Base-by-base conservation (phyloP, 148 eudicot species). In the Diospyros kaki region DNA sequence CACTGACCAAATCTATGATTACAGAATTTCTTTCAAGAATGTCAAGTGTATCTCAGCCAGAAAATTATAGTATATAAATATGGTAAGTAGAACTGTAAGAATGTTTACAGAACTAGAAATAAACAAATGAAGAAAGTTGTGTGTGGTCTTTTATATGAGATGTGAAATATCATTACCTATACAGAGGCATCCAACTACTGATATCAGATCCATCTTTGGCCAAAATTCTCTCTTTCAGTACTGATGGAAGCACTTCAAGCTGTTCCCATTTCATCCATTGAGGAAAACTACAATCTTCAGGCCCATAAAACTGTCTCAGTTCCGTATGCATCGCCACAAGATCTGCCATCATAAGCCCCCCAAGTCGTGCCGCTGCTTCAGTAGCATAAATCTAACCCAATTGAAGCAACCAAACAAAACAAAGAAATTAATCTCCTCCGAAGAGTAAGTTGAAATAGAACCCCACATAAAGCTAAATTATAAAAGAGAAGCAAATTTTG, bases 311-410 rank as follows among this genome's bases (percentile, higher is more conserved):
- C 67, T 92, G 93, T 77, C 81, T 85, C 69, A 82, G 86, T 75
- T 94, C 97, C 78, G 61, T 86, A 81, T 92, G 90, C 97, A 90
- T 84, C 14, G 81, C 68, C 71, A 94, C 76, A 83, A 94, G 91
- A 68, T 94, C 97, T 81, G 90, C 90, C 90, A 92, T 94, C 89
- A 90, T 85, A 50, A 94, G 87, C 72, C 89, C 88, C 60, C 97
- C 97, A 59, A 92, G 82, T 80, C 84, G 87, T 71, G 81, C 79
- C 8, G 96, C 86, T 54, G 89, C 96, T 81, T 94, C 96, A 80
- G 93, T 94, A 42, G 87, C 97, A 78, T 94, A 94, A 71, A 94
- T 82, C 98, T 90, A 74, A 61, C 70, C 73, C 18, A 62, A 68
- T 54, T 7, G 43, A 28, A 72, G 5, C 56, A 42, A 59, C 54